Evolutionary conservation across 2,329 filamentous ascomycete species (phyloP), one percentile per base, ranked within the genome.

Genomic region (Penicillium sp.): DNA sequence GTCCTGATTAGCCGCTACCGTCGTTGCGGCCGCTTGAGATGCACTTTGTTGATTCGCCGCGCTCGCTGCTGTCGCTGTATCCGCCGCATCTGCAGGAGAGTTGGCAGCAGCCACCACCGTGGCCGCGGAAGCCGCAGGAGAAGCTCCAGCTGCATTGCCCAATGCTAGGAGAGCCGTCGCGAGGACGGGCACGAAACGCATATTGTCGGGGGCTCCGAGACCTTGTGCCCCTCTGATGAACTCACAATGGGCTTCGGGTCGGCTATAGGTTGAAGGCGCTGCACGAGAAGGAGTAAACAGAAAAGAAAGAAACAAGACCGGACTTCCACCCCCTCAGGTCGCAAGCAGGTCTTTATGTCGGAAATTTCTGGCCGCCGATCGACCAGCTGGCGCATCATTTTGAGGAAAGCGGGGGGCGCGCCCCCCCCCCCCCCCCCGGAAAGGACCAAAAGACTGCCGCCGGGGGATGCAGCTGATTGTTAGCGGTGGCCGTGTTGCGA

Each of bases 171-270:
- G 34, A 14, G 52, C 50, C 26, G 52, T 54, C 20, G 50, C 43
- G 11, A 55, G 17, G 28, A 51, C 49, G 30, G 52, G 51, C 43
- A 55, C 41, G 31, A 55, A 51, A 52, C 52, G 52, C 52, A 55
- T 55, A 10, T 26, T 53, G 43, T 40, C 20, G 19, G 33, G 19
- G 20, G 46, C 38, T 43, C 33, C 29, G 28, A 25, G 33, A 27
- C 33, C 30, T 41, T 33, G 37, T 36, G 31, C 34, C 18, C 28
- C 31, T 39, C 31, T 25, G 20, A 34, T 41, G 35, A 28, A 21
- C 36, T 40, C 37, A 23, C 33, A 42, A 34, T 47, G 36, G 41
- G 37, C 41, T 41, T 48, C 48, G 26, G 36, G 33, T 40, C 39
- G 34, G 33, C 23, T 31, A 25, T 21, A 32, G 18, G 33, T 36